Evolutionary conservation across 108 stramenopile species (phyloP), one percentile per base, ranked within the genome.

Genomic region (Cyclostephanos invisitatus): DNA sequence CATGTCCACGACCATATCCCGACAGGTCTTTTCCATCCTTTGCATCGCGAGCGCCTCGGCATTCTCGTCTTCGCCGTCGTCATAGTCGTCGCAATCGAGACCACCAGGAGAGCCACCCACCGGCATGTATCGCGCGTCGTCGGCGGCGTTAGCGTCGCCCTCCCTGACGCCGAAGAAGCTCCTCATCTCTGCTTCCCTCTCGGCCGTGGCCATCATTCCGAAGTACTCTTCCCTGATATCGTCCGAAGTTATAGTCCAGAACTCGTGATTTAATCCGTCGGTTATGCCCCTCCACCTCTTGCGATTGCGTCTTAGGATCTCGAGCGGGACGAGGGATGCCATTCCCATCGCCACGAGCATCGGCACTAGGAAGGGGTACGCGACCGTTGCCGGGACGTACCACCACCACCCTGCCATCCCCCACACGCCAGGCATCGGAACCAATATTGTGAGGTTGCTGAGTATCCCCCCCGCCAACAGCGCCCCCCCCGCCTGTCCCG

Each of bases 361-460:
- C 7, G 83, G 83, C 1, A 84, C 78, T 1, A 84, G 49, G 35
- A 84, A 73, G 2, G 83, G 83, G 68, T 84, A 84, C 4, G 83
- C 83, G 17, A 84, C 83, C 0, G 83, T 84, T 28, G 80, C 80
- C 7, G 83, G 83, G 2, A 84, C 80, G 24, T 78, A 84, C 83
- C 83, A 84, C 72, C 70, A 81, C 76, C 78, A 84, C 1, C 83
- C 83, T 5, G 71, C 80, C 53, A 71, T 56, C 3, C 83, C 83
- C 83, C 83, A 84, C 14, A 84, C 22, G 2, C 83, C 80, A 6
- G 83, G 83, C 82, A 84, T 84, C n/a, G 83, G 80, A 11, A 68
- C 72, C 67, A 76, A 59, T 4, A 84, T 37, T 0, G 64, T 80
- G 0, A 84, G 29, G 53, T 84, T 81, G 21, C 75, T 77, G n/a